Percentiles rank a stretch among this genome's conserved stretches.
phyloP scores from a whole-genome alignment of 352 stramenopile genomes.

The Phytophthora litchii region DNA sequence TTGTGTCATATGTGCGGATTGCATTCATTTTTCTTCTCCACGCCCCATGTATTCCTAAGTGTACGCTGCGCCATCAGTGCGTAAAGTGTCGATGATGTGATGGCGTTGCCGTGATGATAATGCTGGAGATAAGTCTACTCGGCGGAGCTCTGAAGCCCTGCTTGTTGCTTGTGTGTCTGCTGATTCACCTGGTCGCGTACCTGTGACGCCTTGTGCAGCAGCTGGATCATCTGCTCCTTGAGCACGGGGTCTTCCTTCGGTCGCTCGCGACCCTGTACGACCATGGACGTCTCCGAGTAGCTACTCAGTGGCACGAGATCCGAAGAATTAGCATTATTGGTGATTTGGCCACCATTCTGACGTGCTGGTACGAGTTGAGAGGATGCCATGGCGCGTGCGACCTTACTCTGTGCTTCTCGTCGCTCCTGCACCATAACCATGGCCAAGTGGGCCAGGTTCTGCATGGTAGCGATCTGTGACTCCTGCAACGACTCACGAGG shows the following conservation, averaged over 20 bases:
- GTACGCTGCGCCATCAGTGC: conserved; percentile 25
- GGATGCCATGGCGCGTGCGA: conserved; percentile 44
- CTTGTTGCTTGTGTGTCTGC: conserved; percentile 61
- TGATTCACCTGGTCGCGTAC: conserved; percentile 77
- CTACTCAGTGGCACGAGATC: conserved; percentile 79
- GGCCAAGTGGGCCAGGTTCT: conserved; percentile 81
- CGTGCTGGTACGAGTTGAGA: conserved; percentile 55
- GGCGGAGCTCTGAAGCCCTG: conserved; percentile 73
- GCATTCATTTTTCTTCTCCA: conserved; percentile 10
- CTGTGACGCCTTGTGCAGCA: conserved; percentile 83
- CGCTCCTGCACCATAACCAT: conserved; percentile 90
- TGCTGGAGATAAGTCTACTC: conserved; percentile 45
- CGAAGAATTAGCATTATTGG: conserved; percentile 41
- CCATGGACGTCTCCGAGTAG: conserved; percentile 53
- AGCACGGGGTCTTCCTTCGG: conserved; percentile 72
- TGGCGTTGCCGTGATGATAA: conserved; percentile 17
- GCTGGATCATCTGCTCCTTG: conserved; percentile 88
- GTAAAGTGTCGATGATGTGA: conserved; percentile 26
- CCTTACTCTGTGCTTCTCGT: conserved; percentile 68
- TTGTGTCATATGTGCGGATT: conserved; percentile 16
- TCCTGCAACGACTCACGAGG: conserved; percentile 68
- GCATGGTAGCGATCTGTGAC: conserved; percentile 83
- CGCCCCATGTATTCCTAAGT: conserved; percentile 20
- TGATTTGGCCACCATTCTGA: conserved; percentile 24
- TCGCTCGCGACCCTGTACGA: conserved; percentile 50